Conservation (phyloP, 352 stramenopile genomes). For the Phytophthora uliginosa region DNA sequence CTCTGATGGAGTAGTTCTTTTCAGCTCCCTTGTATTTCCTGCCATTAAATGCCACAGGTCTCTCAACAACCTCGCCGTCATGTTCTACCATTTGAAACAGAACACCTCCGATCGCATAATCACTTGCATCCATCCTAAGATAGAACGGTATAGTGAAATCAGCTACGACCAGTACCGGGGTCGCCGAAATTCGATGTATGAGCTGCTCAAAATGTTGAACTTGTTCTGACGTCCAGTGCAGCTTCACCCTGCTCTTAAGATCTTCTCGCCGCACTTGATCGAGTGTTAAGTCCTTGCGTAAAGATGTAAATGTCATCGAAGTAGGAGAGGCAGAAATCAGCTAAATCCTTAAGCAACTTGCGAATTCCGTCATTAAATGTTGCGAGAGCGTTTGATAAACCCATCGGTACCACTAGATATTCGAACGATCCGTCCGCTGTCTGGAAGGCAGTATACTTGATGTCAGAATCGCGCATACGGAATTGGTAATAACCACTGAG, state of each 20-base stretch:
- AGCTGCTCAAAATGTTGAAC: neutral
- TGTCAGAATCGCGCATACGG: constrained; percentile 30
- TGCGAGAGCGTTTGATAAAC: no score
- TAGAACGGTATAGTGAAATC: neutral
- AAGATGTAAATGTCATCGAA: neutral
- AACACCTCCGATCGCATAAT: constrained; percentile 1
- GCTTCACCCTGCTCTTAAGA: neutral
- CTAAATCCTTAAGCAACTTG: no score
- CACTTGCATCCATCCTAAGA: neutral
- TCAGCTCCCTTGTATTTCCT: no score
- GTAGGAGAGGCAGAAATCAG: no score
- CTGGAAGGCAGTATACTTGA: constrained; percentile 6
- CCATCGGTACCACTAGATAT: no score
- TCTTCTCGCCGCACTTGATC: no score
- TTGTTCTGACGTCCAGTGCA: neutral
- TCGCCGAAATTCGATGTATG: neutral
- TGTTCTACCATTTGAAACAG: neutral
- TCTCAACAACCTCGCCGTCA: neutral
- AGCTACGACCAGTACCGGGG: neutral
- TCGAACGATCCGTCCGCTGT: no score
- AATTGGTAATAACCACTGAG: constrained; percentile 38
- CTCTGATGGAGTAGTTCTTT: neutral
- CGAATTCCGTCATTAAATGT: no score
- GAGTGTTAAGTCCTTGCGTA: no score
- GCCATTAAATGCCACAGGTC: no score